Conservation (phyloP, 1,284 basidiomycete genomes). For the Ustilago vetiveriae region DNA sequence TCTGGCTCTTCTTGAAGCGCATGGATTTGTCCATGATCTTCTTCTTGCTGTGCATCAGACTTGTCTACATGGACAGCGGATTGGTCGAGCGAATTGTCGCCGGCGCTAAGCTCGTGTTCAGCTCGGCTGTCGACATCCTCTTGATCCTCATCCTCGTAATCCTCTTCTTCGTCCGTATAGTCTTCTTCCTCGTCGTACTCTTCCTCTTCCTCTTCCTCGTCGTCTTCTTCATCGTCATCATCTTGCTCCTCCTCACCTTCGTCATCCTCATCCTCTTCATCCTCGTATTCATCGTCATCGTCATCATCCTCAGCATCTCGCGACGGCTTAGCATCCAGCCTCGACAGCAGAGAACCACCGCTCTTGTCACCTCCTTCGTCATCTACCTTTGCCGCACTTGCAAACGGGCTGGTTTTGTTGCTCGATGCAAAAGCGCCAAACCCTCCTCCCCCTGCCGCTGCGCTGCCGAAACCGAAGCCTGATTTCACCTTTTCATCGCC, state of each 20-base stretch:
- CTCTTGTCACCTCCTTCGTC: constrained; percentile 10
- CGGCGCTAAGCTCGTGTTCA: constrained; percentile 36
- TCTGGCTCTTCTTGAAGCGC: constrained; percentile 62
- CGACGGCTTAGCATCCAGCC: constrained; percentile 8
- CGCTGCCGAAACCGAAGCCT: constrained; percentile 13
- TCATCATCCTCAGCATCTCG: constrained; percentile 74
- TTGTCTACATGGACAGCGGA: constrained; percentile 22
- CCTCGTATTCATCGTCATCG: constrained; percentile 64
- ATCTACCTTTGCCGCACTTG: constrained; percentile 2
- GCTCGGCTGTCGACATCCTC: constrained; percentile 41
- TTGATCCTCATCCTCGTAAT: constrained; percentile 49
- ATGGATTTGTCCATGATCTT: constrained; percentile 71
- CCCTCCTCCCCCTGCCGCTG: constrained; percentile 1
- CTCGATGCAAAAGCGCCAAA: constrained; percentile 23
- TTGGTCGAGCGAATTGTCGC: constrained; percentile 22
- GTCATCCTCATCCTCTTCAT: constrained; percentile 67
- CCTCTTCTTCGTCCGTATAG: constrained; percentile 43
- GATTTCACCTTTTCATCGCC: constrained; percentile 6
- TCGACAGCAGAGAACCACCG: constrained; percentile 12
- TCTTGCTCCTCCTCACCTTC: constrained; percentile 72
- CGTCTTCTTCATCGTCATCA: constrained; percentile 64
- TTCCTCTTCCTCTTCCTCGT: constrained; percentile 62
- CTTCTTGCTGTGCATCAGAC: constrained; percentile 42
- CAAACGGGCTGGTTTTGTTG: constrained; percentile 22
- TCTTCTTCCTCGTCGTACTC: constrained; percentile 40